Conservation (phyloP, 1,284 basidiomycete species). For the Heterobasidion parviporum region DNA sequence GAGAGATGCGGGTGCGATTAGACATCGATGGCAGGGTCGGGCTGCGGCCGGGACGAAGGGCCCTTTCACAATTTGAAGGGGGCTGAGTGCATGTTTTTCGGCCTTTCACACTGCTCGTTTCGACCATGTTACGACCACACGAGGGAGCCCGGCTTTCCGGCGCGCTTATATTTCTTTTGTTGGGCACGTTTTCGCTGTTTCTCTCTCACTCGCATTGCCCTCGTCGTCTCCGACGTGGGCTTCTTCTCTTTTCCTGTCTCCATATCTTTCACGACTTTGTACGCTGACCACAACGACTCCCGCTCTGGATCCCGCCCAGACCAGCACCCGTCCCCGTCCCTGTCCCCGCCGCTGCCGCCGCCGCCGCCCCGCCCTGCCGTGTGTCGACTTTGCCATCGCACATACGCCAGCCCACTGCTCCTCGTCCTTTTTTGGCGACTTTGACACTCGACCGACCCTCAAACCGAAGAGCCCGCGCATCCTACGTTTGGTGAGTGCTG, state of each 20-base stretch:
- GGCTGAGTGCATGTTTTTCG: background rate
- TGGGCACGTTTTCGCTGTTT: conserved; percentile 22
- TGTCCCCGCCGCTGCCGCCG: background rate
- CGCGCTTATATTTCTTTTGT: conserved; percentile 27
- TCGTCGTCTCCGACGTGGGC: conserved; percentile 23
- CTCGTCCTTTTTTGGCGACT: background rate
- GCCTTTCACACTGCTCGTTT: conserved; percentile 6
- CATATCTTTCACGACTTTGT: conserved; percentile 28
- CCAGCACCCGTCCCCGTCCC: background rate
- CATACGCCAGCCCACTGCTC: conserved; percentile 3
- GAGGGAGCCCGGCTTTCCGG: conserved; percentile 18
- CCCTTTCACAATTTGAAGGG: background rate
- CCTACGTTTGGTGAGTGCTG: background rate
- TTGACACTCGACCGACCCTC: too few relatives aligned
- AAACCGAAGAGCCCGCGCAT: background rate
- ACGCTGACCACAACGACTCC: conserved; percentile 41
- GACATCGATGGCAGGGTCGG: background rate
- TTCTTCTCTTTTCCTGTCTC: conserved; percentile 20
- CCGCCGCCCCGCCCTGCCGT: background rate
- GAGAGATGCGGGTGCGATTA: background rate
- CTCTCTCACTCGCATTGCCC: conserved; percentile 17
- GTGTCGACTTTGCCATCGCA: conserved; percentile 12
- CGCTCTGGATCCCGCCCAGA: background rate
- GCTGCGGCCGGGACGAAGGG: background rate
- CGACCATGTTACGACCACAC: conserved; percentile 12